Base-by-base conservation (phyloP, 768 basidiomycete species). In the Pholiota microspora region DNA sequence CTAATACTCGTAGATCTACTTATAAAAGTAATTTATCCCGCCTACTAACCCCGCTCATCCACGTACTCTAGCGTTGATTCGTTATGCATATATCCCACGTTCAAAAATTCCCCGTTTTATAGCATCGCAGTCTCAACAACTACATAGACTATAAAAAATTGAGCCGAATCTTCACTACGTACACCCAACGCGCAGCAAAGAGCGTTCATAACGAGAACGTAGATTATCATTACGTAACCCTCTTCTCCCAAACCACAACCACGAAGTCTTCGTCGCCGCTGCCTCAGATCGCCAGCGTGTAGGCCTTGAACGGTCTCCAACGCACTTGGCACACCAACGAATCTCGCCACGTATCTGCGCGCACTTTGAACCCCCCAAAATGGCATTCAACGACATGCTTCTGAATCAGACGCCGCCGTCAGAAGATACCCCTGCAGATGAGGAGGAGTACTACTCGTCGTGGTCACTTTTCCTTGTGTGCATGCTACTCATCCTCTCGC, bases 391-490 rank as follows among this genome's bases (percentile, higher is more conserved):
- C 4, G 21, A n/a, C n/a, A n/a, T 42, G 21, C 40, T 21, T 21
- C 40, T 42, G 40, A 21, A 42, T 10, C 3, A 21, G 40, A 23
- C 21, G 21, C 40, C 66, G 4, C 61, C 73, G 9, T 64, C 80
- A 0, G 63, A 65, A 0, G 54, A 62, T 2, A 75, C 81, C 21
- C 65, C 77, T 29, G 69, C 78, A 9, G 88, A 92, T 66, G 89
- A 91, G 46, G 92, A 93, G 69, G 92, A 94, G 67, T 90, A 85
- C 68, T 94, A 93, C 70, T 92, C 90, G 12, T 93, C 92, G 28
- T 92, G 92, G 90, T 92, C 91, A n/a, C 82, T 94, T 18, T 92
- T 94, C 70, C 87, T 94, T 50, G 92, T 94, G 62, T 92, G 92
- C 76, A 71, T 92, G 58, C 85, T 99, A 29, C 88, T 99, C 57